Evolutionary conservation across 345 rosid genomes (phyloP), one percentile per base, ranked within the genome.

Genomic region (Sonneratia alba): DNA sequence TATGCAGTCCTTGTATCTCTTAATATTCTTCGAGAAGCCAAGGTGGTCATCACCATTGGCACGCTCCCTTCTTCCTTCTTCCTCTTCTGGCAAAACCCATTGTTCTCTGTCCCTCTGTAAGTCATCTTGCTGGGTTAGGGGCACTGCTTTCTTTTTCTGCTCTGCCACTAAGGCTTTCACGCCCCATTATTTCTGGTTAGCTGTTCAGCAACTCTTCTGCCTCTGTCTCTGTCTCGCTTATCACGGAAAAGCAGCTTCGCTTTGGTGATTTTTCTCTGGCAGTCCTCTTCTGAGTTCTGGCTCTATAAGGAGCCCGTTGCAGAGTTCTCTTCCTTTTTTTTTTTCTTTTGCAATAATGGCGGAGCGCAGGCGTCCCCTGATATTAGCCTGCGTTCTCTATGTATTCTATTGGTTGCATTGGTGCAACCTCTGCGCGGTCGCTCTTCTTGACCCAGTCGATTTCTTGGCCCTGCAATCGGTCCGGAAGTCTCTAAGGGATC

Each of bases 391-490:
- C 34, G 37, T 53, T 34, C 36, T 37, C 62, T 6, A n/a, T 11
- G 11, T 4, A 15, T 21, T 40, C 19, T 48, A 14, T 18, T 40
- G 38, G n/a, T 56, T 51, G 27, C 45, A 72, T 76, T 72, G 19
- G 61, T 1, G 1, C 68, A 0, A 62, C 24, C 73, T 79, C 78
- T 67, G 71, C 81, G 47, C 87, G 53, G 10, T 70, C 69, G 74
- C 71, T 19, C 67, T 76, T 40, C 77, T 94, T 38, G 85, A 89
- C 76, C 97, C 99, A 0, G 78, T 85, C 73, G 99, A 94, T 80
- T 94, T 91, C 84, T 82, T 91, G 43, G 95, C 97, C 75, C 81
- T 94, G 19, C 97, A 94, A 76, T 86, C 97, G 1, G 82, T 94
- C 73, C 73, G 93, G 63, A 94, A 94, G 66, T 79, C 91, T 11